A percentile compares a stretch with the other conserved stretches of the same genome.
These are phyloP conservation scores for Neofusicoccum sp. DNA, from an alignment of 2,329 filamentous ascomycete genomes.

Conservation along the genomic window DNA sequence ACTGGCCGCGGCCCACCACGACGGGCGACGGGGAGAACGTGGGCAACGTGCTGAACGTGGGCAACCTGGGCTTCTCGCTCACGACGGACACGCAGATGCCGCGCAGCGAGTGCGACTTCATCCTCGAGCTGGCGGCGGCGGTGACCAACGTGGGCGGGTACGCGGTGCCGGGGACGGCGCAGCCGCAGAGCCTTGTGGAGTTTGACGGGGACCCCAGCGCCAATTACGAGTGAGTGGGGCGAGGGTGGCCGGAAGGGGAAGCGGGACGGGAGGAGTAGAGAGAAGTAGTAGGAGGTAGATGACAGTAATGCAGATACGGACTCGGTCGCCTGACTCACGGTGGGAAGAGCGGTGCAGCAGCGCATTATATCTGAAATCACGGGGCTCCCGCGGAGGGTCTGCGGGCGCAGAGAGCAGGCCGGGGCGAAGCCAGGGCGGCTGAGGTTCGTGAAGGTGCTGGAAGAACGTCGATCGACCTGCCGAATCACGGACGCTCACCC, in stretches of 20 bases:
- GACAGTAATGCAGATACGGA: too few relatives aligned
- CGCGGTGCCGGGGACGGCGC: constrained; percentile 7
- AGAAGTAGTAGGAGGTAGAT: not conserved
- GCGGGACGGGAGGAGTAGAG: not conserved
- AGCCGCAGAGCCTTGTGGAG: constrained; percentile 10
- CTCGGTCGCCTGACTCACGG: too few relatives aligned
- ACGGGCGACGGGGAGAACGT: not conserved
- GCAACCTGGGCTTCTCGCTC: constrained; percentile 8
- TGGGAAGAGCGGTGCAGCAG: too few relatives aligned
- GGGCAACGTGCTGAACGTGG: constrained; percentile 4
- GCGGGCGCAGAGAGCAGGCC: too few relatives aligned
- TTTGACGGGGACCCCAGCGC: constrained; percentile 10
- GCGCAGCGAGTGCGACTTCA: constrained; percentile 15
- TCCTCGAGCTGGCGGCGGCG: constrained; percentile 7
- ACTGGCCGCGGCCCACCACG: constrained; percentile 3
- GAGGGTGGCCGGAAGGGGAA: too few relatives aligned
- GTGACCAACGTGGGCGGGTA: constrained; percentile 17
- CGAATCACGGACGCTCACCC: too few relatives aligned
- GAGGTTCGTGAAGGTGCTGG: too few relatives aligned
- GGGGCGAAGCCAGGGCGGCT: too few relatives aligned
- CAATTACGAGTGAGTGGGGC: constrained; percentile 1
- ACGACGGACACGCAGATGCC: constrained; percentile 5
- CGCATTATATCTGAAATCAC: too few relatives aligned
- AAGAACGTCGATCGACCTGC: too few relatives aligned
- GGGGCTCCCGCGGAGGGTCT: too few relatives aligned